Evolutionary conservation across 2,329 filamentous ascomycete species (phyloP).

Genomic region (Aureobasidium sp.): DNA sequence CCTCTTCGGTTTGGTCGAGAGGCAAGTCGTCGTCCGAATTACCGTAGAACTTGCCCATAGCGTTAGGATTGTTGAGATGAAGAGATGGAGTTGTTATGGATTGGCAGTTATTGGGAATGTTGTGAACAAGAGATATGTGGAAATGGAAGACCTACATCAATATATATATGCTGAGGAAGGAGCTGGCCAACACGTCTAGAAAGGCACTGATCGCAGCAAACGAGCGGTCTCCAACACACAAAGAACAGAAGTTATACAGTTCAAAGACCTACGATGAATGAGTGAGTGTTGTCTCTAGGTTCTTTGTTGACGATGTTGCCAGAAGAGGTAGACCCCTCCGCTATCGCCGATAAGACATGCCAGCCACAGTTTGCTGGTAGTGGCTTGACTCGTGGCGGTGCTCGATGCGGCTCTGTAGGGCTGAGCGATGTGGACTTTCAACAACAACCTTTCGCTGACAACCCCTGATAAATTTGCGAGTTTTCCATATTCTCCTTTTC

Average conservation of each 20-base stretch:
- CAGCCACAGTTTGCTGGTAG: not conserved
- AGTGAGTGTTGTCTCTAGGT: not conserved
- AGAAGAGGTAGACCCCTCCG: not conserved
- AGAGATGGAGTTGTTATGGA: not conserved
- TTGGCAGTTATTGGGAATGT: too few species aligned
- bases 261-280: not conserved
- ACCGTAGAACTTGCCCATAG: not conserved
- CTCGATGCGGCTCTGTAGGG: not conserved
- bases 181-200: not conserved
- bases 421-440: conserved; percentile 1
- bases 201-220: not conserved
- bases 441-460: not conserved
- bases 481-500: not conserved
- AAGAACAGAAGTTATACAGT: not conserved
- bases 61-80: not conserved
- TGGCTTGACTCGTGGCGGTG: not conserved
- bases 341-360: conserved; percentile 1
- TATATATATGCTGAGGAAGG: not conserved
- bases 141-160: not conserved
- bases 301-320: not conserved
- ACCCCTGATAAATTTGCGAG: conserved; percentile 7
- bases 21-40: not conserved
- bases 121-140: not conserved
- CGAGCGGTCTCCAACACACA: not conserved
- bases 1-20: not conserved